phyloP scores from a whole-genome alignment of 2,329 filamentous ascomycete genomes.

The Fusarium decemcellulare region DNA sequence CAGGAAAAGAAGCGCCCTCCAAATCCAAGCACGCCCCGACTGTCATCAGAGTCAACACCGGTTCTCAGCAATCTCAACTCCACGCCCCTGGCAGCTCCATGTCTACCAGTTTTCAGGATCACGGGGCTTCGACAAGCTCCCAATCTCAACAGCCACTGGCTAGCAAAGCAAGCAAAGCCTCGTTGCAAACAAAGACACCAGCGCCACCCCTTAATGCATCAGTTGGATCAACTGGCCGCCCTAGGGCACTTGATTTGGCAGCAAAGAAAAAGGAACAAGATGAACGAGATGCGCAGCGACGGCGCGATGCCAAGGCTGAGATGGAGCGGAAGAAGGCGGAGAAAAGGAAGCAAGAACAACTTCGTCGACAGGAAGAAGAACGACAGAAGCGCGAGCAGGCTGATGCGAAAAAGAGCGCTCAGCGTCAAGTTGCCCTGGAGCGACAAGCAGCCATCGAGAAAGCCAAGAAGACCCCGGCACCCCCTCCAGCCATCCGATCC shows the following conservation, averaged over 20 bases:
- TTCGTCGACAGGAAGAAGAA: slow-evolving; percentile 73
- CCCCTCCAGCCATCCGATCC: slow-evolving; percentile 70
- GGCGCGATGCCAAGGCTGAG: slow-evolving; percentile 85
- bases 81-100: slow-evolving; percentile 71
- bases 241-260: slow-evolving; percentile 81
- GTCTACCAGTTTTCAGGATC: slow-evolving; percentile 69
- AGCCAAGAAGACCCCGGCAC: slow-evolving; percentile 75
- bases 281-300: slow-evolving; percentile 83
- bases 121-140: slow-evolving; percentile 48
- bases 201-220: slow-evolving; percentile 71
- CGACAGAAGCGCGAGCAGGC: slow-evolving; percentile 72
- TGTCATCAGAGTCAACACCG: slow-evolving; percentile 79
- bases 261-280: slow-evolving; percentile 89
- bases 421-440: slow-evolving; percentile 65
- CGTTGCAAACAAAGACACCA: slow-evolving; percentile 71
- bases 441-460: slow-evolving; percentile 66
- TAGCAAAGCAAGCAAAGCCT: slow-evolving; percentile 77
- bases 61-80: slow-evolving; percentile 72
- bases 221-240: slow-evolving; percentile 71
- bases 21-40: slow-evolving; percentile 78
- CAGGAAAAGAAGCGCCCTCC: slow-evolving; percentile 69
- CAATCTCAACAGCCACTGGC: slow-evolving; percentile 62
- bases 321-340: slow-evolving; percentile 83
- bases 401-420: slow-evolving; percentile 76
- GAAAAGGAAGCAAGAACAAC: slow-evolving; percentile 71